A percentile compares a stretch with the other conserved stretches of the same genome.
Conservation (phyloP, 495 filamentous ascomycete genomes). For the Aspergillus coremiiformis region DNA sequence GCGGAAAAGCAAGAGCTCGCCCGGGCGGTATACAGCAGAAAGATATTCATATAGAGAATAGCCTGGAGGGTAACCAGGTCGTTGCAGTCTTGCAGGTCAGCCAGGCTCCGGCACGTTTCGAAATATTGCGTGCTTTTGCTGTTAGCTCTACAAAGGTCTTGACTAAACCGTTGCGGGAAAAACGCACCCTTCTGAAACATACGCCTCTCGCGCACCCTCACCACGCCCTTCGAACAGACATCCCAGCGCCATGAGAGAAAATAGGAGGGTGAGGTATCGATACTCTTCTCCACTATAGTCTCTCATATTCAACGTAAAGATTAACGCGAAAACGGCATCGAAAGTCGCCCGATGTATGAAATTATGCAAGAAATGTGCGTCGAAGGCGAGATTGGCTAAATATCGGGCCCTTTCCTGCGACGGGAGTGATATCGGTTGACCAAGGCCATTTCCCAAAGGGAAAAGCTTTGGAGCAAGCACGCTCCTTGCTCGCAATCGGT, state of each 20-base stretch:
- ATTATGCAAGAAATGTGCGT: slow-evolving; percentile 6
- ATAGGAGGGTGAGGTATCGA: slow-evolving; percentile 1
- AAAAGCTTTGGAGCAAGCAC: slow-evolving; percentile 2
- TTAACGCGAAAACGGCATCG: slow-evolving; percentile 1
- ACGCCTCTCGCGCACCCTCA: not conserved
- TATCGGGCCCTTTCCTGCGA: not conserved
- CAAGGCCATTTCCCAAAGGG: not conserved
- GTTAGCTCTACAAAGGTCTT: not conserved
- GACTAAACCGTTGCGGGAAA: not conserved
- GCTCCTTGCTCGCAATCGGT: not conserved
- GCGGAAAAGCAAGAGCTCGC: slow-evolving; percentile 2
- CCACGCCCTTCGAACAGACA: not conserved
- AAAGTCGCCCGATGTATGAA: slow-evolving; percentile 6
- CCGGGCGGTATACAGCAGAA: slow-evolving; percentile 2
- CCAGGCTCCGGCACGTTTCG: slow-evolving; percentile 1
- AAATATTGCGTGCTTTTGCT: slow-evolving; percentile 6
- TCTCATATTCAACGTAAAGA: slow-evolving; percentile 1
- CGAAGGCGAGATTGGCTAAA: slow-evolving; percentile 1
- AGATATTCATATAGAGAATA: slow-evolving; percentile 12
- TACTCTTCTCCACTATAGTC: slow-evolving; percentile 7
- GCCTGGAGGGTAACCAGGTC: slow-evolving; percentile 7
- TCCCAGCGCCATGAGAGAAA: slow-evolving; percentile 9
- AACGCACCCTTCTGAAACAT: slow-evolving; percentile 2
- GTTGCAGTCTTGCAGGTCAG: slow-evolving; percentile 5
- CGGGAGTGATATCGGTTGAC: not conserved